Evolutionary conservation across 768 basidiomycete species (phyloP).

Genomic region (Pleurotus eryngii): DNA sequence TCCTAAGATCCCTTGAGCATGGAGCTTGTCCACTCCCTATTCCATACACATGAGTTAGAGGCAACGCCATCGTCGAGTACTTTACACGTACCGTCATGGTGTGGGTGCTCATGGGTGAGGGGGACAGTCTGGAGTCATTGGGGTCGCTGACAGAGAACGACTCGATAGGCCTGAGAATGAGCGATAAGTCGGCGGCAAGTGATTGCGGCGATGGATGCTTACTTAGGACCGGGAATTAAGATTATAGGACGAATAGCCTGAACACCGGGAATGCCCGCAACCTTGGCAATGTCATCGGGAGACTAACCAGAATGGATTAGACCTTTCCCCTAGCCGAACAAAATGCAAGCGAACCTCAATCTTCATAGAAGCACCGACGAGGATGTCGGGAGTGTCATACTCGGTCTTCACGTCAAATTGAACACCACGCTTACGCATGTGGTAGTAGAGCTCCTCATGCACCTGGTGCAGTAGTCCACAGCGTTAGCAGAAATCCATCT

Average conservation of each 20-base stretch:
- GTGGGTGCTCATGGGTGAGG: conserved; percentile 49
- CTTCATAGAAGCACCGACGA: conserved; percentile 56
- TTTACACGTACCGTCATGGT: conserved; percentile 41
- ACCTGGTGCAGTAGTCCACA: conserved; percentile 26
- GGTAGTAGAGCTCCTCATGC: conserved; percentile 47
- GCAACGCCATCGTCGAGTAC: background rate
- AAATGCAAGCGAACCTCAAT: conserved; percentile 28
- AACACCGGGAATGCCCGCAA: conserved; percentile 48
- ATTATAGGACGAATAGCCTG: conserved; percentile 55
- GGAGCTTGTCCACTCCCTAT: conserved; percentile 62
- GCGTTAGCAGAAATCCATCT: background rate
- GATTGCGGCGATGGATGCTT: conserved; percentile 9
- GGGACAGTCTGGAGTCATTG: conserved; percentile 38
- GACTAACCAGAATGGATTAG: background rate
- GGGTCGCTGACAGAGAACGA: conserved; percentile 36
- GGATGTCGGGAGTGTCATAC: conserved; percentile 49
- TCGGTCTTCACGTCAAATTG: conserved; percentile 45
- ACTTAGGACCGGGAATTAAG: conserved; percentile 40
- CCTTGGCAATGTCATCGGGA: conserved; percentile 41
- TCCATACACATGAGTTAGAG: background rate
- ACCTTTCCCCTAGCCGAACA: too few relatives aligned
- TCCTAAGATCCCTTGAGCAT: conserved; percentile 59
- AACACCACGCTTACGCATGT: conserved; percentile 40
- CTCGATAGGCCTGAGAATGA: conserved; percentile 37
- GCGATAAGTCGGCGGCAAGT: background rate